Conservation (phyloP, 345 rosid species). For the Corymbia maculata region DNA sequence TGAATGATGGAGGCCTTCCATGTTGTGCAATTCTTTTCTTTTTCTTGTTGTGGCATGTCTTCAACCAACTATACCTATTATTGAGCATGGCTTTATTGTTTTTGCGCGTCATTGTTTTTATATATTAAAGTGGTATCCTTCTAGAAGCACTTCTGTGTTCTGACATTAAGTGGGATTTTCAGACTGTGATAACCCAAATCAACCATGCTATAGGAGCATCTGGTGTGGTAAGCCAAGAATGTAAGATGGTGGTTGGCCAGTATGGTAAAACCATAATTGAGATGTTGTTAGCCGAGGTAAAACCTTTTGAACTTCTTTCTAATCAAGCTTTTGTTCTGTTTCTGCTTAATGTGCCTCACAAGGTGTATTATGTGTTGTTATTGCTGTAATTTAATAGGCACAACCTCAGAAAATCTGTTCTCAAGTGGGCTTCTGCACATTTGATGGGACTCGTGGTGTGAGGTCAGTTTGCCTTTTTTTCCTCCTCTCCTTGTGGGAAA, state of each 20-base stretch:
- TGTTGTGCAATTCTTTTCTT: not conserved
- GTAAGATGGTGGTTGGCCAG: slow-evolving; percentile 53
- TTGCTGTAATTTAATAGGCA: slow-evolving; percentile 18
- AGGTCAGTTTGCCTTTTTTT: slow-evolving; percentile 29
- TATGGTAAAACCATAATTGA: slow-evolving; percentile 66
- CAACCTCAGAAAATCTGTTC: slow-evolving; percentile 77
- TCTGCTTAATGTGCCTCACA: not conserved
- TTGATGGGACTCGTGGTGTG: slow-evolving; percentile 61
- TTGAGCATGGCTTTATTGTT: not conserved
- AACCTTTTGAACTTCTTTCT: not conserved
- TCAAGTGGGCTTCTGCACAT: slow-evolving; percentile 62
- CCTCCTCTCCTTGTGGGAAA: not conserved
- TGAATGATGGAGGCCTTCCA: not conserved
- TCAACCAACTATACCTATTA: not conserved
- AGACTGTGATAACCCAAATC: slow-evolving; percentile 65
- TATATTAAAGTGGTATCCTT: not conserved
- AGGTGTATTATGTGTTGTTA: not conserved
- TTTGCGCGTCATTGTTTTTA: not conserved
- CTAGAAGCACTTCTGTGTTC: not conserved
- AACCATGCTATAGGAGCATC: slow-evolving; percentile 85
- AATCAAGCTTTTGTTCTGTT: not conserved
- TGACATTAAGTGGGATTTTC: slow-evolving; percentile 1
- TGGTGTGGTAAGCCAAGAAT: slow-evolving; percentile 63
- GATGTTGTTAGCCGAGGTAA: slow-evolving; percentile 44
- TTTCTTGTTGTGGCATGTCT: not conserved